A percentile compares a stretch with the other conserved stretches of the same genome.
Evolutionary conservation across 225 moss, liverwort and hornwort genomes (phyloP).

Genomic region (Sphagnum tenellum): DNA sequence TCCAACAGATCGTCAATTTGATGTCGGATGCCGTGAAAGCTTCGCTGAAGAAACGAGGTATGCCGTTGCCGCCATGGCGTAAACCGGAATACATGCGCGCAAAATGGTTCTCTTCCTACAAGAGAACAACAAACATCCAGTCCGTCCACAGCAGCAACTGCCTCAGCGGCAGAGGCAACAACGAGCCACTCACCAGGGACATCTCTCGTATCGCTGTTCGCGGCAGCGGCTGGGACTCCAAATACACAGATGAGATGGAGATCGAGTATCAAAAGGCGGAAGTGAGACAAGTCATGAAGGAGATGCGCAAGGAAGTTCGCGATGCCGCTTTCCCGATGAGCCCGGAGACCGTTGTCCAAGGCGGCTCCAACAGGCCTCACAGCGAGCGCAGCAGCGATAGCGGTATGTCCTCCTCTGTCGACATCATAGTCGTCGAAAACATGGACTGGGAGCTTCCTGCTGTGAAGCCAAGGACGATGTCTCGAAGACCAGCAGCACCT

Average conservation of each 20-base stretch:
- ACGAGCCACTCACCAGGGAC: slow-evolving; percentile 2
- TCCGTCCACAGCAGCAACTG: slow-evolving; percentile 7
- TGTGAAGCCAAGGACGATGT: slow-evolving; percentile 25
- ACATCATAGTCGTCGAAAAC: slow-evolving; percentile 2
- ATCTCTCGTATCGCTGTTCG: slow-evolving; percentile 49
- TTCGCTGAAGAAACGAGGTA: slow-evolving; percentile 74
- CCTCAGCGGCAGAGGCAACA: background rate
- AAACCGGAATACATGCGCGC: slow-evolving; percentile 81
- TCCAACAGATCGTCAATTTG: slow-evolving; percentile 61
- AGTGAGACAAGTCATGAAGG: slow-evolving; percentile 21
- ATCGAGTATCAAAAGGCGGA: slow-evolving; percentile 36
- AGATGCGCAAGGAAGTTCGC: slow-evolving; percentile 16
- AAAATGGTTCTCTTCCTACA: slow-evolving; percentile 79
- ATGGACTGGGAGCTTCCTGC: slow-evolving; percentile 65
- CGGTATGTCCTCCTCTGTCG: no score
- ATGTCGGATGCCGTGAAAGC: slow-evolving; percentile 74
- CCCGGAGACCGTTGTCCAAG: slow-evolving; percentile 2
- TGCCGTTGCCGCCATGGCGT: slow-evolving; percentile 85
- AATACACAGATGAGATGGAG: slow-evolving; percentile 67
- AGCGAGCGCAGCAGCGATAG: no score
- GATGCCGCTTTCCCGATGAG: no score
- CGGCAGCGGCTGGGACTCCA: slow-evolving; percentile 47
- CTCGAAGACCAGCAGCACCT: slow-evolving; percentile 11
- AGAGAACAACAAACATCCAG: slow-evolving; percentile 57
- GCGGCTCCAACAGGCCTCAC: no score